phyloP scores from a whole-genome alignment of 1,284 basidiomycete genomes.

The Microbotryum silenes-acaulis region DNA sequence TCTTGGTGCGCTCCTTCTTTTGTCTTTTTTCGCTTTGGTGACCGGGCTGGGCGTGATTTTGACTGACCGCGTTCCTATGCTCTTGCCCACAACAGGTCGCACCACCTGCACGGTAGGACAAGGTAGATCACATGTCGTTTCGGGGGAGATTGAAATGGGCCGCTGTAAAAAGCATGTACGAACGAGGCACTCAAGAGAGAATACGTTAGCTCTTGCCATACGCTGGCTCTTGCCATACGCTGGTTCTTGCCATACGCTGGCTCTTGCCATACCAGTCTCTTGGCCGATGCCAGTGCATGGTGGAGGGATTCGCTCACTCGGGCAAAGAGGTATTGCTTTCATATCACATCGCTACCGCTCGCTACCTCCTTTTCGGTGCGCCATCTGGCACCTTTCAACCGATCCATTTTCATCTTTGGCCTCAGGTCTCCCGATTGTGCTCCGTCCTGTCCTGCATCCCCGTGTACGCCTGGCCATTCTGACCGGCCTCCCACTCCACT shows the following conservation, averaged over 20 bases:
- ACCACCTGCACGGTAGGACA: conserved; percentile 23
- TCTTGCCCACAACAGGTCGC: conserved; percentile 19
- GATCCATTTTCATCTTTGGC: conserved; percentile 22
- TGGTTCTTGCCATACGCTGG: not conserved
- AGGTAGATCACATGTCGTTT: not conserved
- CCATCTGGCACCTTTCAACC: conserved; percentile 23
- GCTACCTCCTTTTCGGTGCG: conserved; percentile 26
- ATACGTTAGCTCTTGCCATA: not conserved
- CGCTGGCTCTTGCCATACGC: not conserved
- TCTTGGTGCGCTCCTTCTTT: conserved; percentile 18
- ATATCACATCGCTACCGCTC: conserved; percentile 29
- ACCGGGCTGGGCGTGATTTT: not conserved
- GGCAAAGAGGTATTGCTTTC: not conserved
- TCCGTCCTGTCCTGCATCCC: not conserved
- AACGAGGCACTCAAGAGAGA: not conserved
- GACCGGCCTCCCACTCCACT: conserved; percentile 6
- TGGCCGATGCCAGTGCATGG: too few species aligned
- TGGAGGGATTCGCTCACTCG: not conserved
- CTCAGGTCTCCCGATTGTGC: not conserved
- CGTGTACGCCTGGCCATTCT: not conserved
- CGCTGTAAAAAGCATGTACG: not conserved
- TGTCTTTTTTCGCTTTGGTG: not conserved
- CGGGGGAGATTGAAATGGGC: not conserved
- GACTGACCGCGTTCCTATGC: not conserved
- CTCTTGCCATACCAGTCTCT: too few species aligned